Evolutionary conservation across 208 protist genomes (phyloP), one percentile per base, ranked within the genome.

Genomic region (Leishmania tropica): DNA sequence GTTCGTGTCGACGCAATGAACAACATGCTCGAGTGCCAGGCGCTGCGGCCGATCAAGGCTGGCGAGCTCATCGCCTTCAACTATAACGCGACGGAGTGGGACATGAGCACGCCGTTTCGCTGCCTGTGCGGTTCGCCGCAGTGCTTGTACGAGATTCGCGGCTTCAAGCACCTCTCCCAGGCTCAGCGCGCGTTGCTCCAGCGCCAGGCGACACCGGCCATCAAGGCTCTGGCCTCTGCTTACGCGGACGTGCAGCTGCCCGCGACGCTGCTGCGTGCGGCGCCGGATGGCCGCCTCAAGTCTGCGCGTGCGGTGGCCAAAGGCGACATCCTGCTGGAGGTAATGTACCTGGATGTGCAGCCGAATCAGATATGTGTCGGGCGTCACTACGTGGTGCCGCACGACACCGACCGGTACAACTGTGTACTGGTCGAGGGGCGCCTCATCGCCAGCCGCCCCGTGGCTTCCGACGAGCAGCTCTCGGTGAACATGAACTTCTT

Each of bases 401-500:
- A 96, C 86, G 75, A 87, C 84, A 65, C 75, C 65, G 79, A 81
- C 62, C 54, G 80, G 31, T 87, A 86, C 67, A 96, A 93, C 79
- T 92, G 88, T 70, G 85, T 97, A 40, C 83, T 95, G 60, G 91
- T 97, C 10, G 94, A 97, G 65, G 91, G 91, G 47, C 90, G 94
- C 17, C 85, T 97, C 67, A 76, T 97, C 74, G 79, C 91, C 31
- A 81, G 64, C 70, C 79, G 78, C n/a, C 86, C 76, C 54, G 54
- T 97, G 31, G 83, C 83, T 17, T 65, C 79, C 13, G 84, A 78
- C 0, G 88, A 93, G 80, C 13, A 76, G 53, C 83, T 97, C 24
- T 88, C 84, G n/a, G 85, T 97, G 37, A 91, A 97, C 85, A 94
- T 97, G 91, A 94, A 95, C 85, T 93, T 91, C 74, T 94, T 97